Evolutionary conservation across 176 grass and related monocot genomes (phyloP).

Genomic region (Guadua angustifolia): DNA sequence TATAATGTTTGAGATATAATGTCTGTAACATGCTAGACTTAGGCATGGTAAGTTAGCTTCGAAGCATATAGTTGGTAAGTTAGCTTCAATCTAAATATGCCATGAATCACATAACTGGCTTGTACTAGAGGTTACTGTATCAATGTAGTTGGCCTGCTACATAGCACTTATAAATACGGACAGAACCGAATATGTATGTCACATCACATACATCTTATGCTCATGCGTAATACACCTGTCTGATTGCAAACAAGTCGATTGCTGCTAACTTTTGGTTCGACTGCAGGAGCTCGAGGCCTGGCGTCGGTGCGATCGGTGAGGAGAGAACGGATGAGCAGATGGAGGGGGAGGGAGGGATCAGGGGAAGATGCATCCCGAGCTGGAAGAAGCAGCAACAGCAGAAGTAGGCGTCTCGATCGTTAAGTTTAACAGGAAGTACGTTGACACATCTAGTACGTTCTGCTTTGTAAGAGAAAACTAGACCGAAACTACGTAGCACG

Average conservation of each 20-base stretch:
- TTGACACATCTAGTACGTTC: not conserved
- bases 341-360: constrained; percentile 49
- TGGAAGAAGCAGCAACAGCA: constrained; percentile 51
- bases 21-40: no score
- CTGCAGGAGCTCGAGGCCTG: constrained; percentile 66
- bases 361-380: constrained; percentile 79
- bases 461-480: not conserved
- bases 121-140: not conserved
- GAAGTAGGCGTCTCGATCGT: not conserved
- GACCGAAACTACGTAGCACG: not conserved
- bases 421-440: not conserved
- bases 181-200: not conserved
- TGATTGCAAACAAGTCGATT: not conserved
- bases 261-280: constrained; percentile 8
- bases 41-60: no score
- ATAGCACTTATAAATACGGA: not conserved
- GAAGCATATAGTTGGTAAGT: no score
- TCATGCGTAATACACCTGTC: not conserved
- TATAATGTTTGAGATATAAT: no score
- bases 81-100: no score
- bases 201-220: no score
- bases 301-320: constrained; percentile 48
- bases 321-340: constrained; percentile 36
- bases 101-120: not conserved
- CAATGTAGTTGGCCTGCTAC: not conserved